Evolutionary conservation across 306 rosid species (phyloP).

Genomic region (Castanea crenata): DNA sequence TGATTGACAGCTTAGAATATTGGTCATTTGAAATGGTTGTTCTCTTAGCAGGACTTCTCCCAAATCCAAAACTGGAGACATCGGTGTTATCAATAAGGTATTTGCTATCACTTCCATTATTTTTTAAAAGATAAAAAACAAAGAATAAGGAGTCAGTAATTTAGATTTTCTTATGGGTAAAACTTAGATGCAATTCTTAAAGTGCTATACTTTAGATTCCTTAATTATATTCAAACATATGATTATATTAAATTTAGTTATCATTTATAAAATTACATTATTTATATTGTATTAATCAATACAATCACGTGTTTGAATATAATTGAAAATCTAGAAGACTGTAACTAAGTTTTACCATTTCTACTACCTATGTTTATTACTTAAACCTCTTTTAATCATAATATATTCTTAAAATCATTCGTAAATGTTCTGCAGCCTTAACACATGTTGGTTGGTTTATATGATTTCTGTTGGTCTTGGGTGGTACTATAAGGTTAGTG

Average conservation of each 20-base stretch:
- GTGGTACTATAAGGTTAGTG: slow-evolving; percentile 54
- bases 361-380: too few relatives aligned
- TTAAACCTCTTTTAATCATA: too few relatives aligned
- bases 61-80: slow-evolving; percentile 57
- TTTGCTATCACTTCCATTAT: neutral
- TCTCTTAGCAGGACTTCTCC: slow-evolving; percentile 59
- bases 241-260: too few relatives aligned
- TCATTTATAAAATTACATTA: too few relatives aligned
- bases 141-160: neutral
- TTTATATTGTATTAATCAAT: too few relatives aligned
- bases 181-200: too few relatives aligned
- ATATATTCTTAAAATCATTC: neutral
- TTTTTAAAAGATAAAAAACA: neutral
- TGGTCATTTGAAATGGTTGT: slow-evolving; percentile 72
- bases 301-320: too few relatives aligned
- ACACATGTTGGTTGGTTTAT: slow-evolving; percentile 62
- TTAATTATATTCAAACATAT: too few relatives aligned
- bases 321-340: too few relatives aligned
- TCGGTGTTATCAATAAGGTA: slow-evolving; percentile 63
- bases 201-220: too few relatives aligned
- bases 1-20: slow-evolving; percentile 47
- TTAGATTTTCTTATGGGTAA: neutral
- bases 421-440: slow-evolving; percentile 37
- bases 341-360: too few relatives aligned
- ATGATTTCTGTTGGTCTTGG: slow-evolving; percentile 65